Conservation (phyloP, 805 yeast species). For the Metschnikowia chrysomelidarum region DNA sequence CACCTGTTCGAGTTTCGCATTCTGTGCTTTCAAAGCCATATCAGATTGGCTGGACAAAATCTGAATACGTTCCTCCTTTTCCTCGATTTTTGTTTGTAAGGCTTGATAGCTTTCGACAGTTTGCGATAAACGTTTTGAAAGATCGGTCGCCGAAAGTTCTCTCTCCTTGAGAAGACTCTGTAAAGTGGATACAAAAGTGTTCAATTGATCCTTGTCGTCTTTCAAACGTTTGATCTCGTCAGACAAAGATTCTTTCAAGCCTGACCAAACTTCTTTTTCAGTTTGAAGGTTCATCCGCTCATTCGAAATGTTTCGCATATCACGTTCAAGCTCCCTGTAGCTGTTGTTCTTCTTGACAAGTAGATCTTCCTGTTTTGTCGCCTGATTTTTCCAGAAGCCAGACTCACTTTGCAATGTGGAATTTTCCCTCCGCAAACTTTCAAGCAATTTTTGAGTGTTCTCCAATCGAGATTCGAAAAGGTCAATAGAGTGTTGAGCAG, state of each 20-base stretch:
- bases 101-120: slow-evolving; percentile 48
- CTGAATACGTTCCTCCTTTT: slow-evolving; percentile 52
- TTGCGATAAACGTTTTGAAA: slow-evolving; percentile 47
- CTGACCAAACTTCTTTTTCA: slow-evolving; percentile 52
- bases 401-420: slow-evolving; percentile 29
- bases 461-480: slow-evolving; percentile 53
- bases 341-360: slow-evolving; percentile 44
- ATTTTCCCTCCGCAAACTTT: slow-evolving; percentile 29
- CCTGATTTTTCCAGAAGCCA: slow-evolving; percentile 41
- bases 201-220: slow-evolving; percentile 59
- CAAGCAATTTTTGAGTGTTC: slow-evolving; percentile 36
- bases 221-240: slow-evolving; percentile 51
- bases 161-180: slow-evolving; percentile 64
- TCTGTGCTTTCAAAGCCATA: slow-evolving; percentile 49
- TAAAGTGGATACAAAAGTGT: slow-evolving; percentile 54
- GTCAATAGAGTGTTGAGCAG: slow-evolving; percentile 51
- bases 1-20: slow-evolving; percentile 55
- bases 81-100: slow-evolving; percentile 46
- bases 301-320: slow-evolving; percentile 42
- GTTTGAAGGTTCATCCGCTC: slow-evolving; percentile 49
- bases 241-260: slow-evolving; percentile 49
- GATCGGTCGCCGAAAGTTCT: slow-evolving; percentile 48
- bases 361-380: slow-evolving; percentile 37
- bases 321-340: slow-evolving; percentile 50
- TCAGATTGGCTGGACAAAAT: slow-evolving; percentile 58